Evolutionary conservation across 345 rosid genomes (phyloP), one percentile per base, ranked within the genome.

Genomic region (Citrus mangshanensis): DNA sequence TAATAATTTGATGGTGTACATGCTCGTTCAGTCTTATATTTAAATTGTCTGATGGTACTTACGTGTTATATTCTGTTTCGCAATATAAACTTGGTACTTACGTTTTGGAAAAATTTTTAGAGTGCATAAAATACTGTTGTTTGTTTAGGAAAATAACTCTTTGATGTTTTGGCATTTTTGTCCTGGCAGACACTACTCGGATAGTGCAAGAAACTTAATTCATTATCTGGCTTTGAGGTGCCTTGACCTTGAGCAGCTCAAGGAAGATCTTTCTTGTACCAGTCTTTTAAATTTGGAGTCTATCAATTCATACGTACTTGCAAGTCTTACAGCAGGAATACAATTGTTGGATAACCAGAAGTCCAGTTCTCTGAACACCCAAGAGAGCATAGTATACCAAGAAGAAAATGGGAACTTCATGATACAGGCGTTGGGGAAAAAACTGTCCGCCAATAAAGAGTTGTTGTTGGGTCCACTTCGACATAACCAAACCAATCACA

Each of bases 211-310:
- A 77, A 91, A 89, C 85, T 83, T 91, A 70, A 81, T 88, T 78
- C 95, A 89, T 77, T 86, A 89, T 67, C 80, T 89, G 81, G 90
- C 90, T 60, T 78, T 91, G 84, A 86, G 82, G 85, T 80, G 87
- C 71, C 80, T 89, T 35, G 87, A 89, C 64, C 68, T 78, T 72
- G 86, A 83, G 79, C 85, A 84, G 68, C 89, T 89, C 73, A 84
- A 83, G 65, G 86, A 68, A 13, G 79, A 87, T 81, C 87, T 90
- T 69, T 75, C 79, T 82, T 85, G 85, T 75, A 82, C 77, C 35
- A 85, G 91, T 51, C 81, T 89, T 58, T 67, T 83, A 74, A 86
- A 87, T 88, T 82, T 89, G 82, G 87, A 85, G 82, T 79, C 79
- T 59, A 81, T 79, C 83, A 85, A 89, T 78, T 74, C 84, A 12